Evolutionary conservation across 2,329 filamentous ascomycete genomes (phyloP), one percentile per base, ranked within the genome.

Genomic region (Bertia moriformis): DNA sequence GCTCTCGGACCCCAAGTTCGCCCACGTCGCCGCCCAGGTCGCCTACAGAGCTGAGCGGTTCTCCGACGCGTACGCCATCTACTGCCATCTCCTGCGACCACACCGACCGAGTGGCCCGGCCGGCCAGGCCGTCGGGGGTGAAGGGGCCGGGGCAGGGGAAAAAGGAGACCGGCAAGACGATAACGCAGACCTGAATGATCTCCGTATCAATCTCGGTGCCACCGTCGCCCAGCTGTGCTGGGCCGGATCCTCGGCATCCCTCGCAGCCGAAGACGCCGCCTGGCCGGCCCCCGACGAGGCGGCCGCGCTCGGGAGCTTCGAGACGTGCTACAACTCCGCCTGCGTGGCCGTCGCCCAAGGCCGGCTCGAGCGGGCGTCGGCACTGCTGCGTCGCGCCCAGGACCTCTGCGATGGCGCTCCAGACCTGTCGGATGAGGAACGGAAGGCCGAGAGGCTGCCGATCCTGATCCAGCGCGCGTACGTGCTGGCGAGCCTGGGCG

Each of bases 241-340:
- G 81, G 62, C 71, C 38, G 75, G 74, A 3, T 61, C 63, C 38
- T 68, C 67, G 14, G 58, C 68, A 45, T 49, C 67, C 30, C 62
- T 69, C 29, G 55, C 60, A 39, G 38, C 42, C 19, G 40, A 39
- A n/a, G 51, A 56, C 22, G 64, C 64, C 46, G 71, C 72, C 55
- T 73, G 71, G 50, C 64, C 72, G 50, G 63, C 69, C 5, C 59
- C 60, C 4, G 62, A 68, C 42, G 73, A 78, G 43, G 74, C 83
- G 48, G 59, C 82, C 18, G n/a, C n/a, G n/a, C n/a, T n/a, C n/a
- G 81, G 87, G 44, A 73, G 78, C 2, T 91, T 91, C 48, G 85
- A 91, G 61, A 78, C 81, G 18, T 78, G 82, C 10, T 93, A 84
- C 60, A 93, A 93, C 55, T 71, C 75, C 18, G 84, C 83, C 5